Percentiles rank a stretch among this genome's conserved stretches.
Conservation (phyloP, 805 yeast species). For the Saccharomycopsis fibuligera region DNA sequence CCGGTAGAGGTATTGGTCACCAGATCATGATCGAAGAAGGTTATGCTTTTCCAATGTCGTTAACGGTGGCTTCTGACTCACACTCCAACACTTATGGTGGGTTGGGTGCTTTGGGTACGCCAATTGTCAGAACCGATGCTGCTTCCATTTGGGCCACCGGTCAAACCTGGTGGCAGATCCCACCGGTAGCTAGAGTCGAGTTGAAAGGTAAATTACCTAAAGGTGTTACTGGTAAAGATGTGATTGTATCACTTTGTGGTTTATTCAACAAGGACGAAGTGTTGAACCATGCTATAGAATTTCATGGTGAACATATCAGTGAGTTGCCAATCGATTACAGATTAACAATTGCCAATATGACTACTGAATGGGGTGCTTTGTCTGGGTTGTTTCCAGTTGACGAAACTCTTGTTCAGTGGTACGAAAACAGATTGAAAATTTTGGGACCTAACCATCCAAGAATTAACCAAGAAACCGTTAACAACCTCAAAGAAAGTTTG, state of each 20-base stretch:
- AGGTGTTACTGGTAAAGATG: slow-evolving; percentile 95
- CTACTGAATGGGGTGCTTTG: slow-evolving; percentile 98
- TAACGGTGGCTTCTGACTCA: slow-evolving; percentile 95
- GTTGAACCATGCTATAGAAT: slow-evolving; percentile 88
- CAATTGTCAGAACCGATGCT: slow-evolving; percentile 97
- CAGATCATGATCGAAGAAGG: slow-evolving; percentile 99
- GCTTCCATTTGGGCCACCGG: slow-evolving; percentile 99
- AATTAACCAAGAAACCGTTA: slow-evolving; percentile 56
- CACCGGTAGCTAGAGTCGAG: slow-evolving; percentile 95
- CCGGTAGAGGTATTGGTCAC: slow-evolving; percentile 98
- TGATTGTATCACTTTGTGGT: slow-evolving; percentile 94
- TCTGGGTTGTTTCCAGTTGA: slow-evolving; percentile 98
- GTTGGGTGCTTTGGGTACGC: slow-evolving; percentile 91
- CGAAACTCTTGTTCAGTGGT: slow-evolving; percentile 68
- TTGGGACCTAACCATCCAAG: slow-evolving; percentile 63
- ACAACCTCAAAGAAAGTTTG: slow-evolving; percentile 40
- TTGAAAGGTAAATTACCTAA: slow-evolving; percentile 72
- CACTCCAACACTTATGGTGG: slow-evolving; percentile 99
- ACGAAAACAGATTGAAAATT: slow-evolving; percentile 47
- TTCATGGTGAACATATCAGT: slow-evolving; percentile 73
- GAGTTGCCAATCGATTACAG: slow-evolving; percentile 73
- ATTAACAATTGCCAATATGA: slow-evolving; percentile 93
- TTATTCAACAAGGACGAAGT: slow-evolving; percentile 88
- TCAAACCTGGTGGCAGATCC: slow-evolving; percentile 99
- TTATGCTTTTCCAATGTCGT: slow-evolving; percentile 88